A percentile compares a stretch with the other conserved stretches of the same genome.
Conservation (phyloP, 2,329 filamentous ascomycete genomes). For the Dactylellina haptotyla region DNA sequence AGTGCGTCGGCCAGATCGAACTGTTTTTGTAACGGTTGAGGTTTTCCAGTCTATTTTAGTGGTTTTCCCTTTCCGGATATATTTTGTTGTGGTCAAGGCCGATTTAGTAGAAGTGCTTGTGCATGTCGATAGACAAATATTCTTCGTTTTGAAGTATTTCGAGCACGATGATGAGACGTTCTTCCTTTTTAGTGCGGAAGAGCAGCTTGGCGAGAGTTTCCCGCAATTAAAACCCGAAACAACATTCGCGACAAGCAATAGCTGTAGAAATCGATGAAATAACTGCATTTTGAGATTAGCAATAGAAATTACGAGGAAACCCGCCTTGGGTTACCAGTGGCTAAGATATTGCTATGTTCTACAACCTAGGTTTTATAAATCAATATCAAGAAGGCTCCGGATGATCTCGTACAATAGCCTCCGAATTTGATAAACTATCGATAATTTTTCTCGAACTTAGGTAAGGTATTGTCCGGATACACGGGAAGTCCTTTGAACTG, state of each 20-base stretch:
- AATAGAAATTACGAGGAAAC: too few species aligned
- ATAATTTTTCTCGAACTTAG: too few species aligned
- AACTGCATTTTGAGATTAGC: slow-evolving; percentile 9
- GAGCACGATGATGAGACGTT: not conserved
- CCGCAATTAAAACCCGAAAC: not conserved
- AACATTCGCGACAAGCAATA: not conserved
- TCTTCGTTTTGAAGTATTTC: not conserved
- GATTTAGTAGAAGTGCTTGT: not conserved
- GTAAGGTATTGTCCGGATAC: too few species aligned
- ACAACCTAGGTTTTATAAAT: too few species aligned
- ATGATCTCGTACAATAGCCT: too few species aligned
- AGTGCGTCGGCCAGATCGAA: not conserved
- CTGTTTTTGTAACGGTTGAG: slow-evolving; percentile 3
- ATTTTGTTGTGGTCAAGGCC: not conserved
- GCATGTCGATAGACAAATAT: not conserved
- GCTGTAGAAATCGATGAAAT: not conserved
- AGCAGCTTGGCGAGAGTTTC: not conserved
- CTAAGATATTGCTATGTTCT: too few species aligned
- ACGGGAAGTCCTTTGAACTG: too few species aligned
- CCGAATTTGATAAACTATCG: too few species aligned
- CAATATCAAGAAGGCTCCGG: too few species aligned
- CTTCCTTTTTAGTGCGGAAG: not conserved
- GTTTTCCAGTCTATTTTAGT: not conserved
- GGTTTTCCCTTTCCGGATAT: slow-evolving; percentile 13
- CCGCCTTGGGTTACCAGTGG: too few species aligned